These are phyloP conservation scores for Quercus ilex DNA, from an alignment of 306 rosid species.

Conservation along the genomic window DNA sequence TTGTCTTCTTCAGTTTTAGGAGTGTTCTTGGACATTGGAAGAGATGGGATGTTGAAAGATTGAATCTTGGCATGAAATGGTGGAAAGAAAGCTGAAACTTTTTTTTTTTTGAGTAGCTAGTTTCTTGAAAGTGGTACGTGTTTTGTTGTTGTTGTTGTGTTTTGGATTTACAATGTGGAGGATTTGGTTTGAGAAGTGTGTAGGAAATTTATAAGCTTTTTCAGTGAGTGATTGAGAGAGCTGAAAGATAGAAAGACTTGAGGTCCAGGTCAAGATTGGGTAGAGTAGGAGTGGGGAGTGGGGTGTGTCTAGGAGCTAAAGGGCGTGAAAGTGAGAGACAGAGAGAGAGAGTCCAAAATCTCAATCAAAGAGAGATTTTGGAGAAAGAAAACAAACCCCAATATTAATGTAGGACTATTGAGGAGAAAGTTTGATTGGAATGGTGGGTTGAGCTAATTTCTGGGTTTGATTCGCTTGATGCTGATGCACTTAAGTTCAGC, in stretches of 20 bases:
- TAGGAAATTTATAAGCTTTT: too few species aligned
- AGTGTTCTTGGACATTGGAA: slow-evolving; percentile 43
- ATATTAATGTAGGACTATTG: neutral
- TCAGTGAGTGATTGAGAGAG: too few species aligned
- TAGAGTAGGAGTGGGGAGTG: too few species aligned
- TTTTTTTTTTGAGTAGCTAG: too few species aligned
- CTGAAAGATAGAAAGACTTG: neutral
- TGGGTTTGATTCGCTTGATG: neutral
- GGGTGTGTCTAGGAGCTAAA: too few species aligned
- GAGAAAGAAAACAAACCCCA: slow-evolving; percentile 6
- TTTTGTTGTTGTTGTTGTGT: too few species aligned
- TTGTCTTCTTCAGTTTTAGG: slow-evolving; percentile 24
- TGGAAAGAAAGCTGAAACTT: neutral
- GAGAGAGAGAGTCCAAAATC: too few species aligned
- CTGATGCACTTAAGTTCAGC: neutral
- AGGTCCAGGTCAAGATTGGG: neutral
- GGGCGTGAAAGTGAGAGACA: too few species aligned
- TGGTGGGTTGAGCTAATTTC: neutral
- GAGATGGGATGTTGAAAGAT: neutral
- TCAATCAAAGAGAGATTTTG: neutral
- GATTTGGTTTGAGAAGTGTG: too few species aligned
- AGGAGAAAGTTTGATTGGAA: neutral
- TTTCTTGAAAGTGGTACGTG: too few species aligned
- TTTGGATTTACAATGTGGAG: too few species aligned
- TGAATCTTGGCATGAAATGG: slow-evolving; percentile 6